These are phyloP conservation scores for Populus hybrid DNA, from an alignment of 441 rosid genomes.

Conservation along the genomic window DNA sequence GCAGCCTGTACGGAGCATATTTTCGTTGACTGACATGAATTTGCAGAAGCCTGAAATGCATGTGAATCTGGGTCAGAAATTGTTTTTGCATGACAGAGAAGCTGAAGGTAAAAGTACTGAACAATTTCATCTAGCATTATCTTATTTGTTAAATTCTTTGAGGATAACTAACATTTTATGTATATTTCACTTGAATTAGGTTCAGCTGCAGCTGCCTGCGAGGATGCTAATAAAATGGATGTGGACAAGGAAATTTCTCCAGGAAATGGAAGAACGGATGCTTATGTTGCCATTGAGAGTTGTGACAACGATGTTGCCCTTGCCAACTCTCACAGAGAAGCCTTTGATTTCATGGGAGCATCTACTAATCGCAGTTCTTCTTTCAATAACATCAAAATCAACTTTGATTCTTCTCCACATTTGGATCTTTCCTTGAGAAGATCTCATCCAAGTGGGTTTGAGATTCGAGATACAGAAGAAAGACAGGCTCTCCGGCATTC, in stretches of 20 bases:
- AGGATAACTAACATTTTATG: conserved; percentile 12
- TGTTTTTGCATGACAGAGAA: conserved; percentile 25
- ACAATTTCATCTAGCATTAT: conserved; percentile 11
- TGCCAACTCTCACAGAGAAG: conserved; percentile 40
- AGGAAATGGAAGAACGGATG: conserved; percentile 31
- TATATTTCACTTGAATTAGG: conserved; percentile 9
- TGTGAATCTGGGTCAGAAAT: conserved; percentile 23
- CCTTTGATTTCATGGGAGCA: conserved; percentile 80
- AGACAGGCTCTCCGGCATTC: conserved; percentile 56
- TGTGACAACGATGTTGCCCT: conserved; percentile 17
- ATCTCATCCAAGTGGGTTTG: conserved; percentile 33
- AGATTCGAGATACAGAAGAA: conserved; percentile 42
- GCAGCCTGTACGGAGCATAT: conserved; percentile 22
- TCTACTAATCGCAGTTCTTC: conserved; percentile 32
- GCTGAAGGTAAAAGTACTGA: conserved; percentile 32
- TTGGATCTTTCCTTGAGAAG: conserved; percentile 79
- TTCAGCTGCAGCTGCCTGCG: conserved; percentile 24
- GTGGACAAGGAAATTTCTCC: conserved; percentile 23
- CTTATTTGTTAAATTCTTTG: conserved; percentile 1
- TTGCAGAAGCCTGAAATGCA: conserved; percentile 25
- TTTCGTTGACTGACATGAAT: conserved; percentile 21
- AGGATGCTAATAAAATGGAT: conserved; percentile 15
- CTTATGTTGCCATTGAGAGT: conserved; percentile 22
- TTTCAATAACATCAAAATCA: conserved; percentile 26
- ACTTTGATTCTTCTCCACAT: conserved; percentile 42